A percentile compares a stretch with the other conserved stretches of the same genome.
These are phyloP conservation scores for Didymella exigua DNA, from an alignment of 2,329 filamentous ascomycete genomes.

Conservation along the genomic window DNA sequence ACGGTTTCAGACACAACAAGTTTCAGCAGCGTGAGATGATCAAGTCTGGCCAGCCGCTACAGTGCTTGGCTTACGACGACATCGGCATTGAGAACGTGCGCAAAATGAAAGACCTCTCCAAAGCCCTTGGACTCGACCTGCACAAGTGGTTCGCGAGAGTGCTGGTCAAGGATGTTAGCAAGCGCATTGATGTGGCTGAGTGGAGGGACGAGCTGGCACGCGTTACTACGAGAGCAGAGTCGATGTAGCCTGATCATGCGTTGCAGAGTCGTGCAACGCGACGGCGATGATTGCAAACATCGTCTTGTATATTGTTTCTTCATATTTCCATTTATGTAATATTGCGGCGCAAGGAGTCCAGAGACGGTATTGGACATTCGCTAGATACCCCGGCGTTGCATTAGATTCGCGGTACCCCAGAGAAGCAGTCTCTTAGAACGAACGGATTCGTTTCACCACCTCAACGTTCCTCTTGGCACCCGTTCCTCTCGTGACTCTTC, in stretches of 20 bases:
- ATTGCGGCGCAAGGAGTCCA: background rate
- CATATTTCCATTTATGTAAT: background rate
- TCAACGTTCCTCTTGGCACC: background rate
- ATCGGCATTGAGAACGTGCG: slow-evolving; percentile 34
- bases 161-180: slow-evolving; percentile 37
- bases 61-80: slow-evolving; percentile 47
- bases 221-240: background rate
- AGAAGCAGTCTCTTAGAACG: background rate
- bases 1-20: slow-evolving; percentile 47
- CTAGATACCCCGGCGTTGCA: slow-evolving; percentile 19
- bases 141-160: slow-evolving; percentile 48
- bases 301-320: background rate
- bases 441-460: background rate
- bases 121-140: slow-evolving; percentile 32
- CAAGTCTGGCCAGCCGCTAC: slow-evolving; percentile 50
- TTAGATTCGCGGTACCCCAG: background rate
- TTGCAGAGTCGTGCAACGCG: background rate
- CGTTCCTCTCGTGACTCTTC: background rate
- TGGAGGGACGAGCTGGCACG: slow-evolving; percentile 32
- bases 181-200: slow-evolving; percentile 39
- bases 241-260: slow-evolving; percentile 1
- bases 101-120: slow-evolving; percentile 39
- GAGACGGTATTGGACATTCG: slow-evolving; percentile 14
- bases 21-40: slow-evolving; percentile 53
- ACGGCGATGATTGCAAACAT: background rate